Conservation (phyloP, 768 basidiomycete species). For the Sporobolomyces roseus region DNA sequence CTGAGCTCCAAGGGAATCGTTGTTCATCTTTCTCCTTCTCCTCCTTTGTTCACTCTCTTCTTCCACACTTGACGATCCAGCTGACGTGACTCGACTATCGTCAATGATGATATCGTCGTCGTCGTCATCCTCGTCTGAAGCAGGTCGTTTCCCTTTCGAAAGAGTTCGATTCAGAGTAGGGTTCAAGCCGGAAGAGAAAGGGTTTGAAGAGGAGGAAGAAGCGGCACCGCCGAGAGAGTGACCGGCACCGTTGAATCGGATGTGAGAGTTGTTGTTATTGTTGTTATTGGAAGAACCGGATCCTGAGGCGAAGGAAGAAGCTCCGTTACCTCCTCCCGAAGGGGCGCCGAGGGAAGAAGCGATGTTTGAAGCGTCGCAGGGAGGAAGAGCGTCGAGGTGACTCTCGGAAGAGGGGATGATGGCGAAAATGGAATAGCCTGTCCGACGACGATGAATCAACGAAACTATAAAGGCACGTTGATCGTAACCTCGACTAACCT, state of each 20-base stretch:
- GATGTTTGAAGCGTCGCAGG: conserved; percentile 20
- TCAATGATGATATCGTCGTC: conserved; percentile 33
- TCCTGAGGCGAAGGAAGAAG: no score
- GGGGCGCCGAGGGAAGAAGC: conserved; percentile 27
- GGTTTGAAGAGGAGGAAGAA: background rate
- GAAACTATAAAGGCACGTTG: no score
- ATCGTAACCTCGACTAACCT: conserved; percentile 11
- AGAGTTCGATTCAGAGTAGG: conserved; percentile 14
- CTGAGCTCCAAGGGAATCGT: background rate
- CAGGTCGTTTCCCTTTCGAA: conserved; percentile 11
- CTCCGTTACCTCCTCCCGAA: background rate
- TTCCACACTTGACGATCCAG: conserved; percentile 12
- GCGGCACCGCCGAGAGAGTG: conserved; percentile 2
- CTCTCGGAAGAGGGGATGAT: conserved; percentile 30
- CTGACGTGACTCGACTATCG: background rate
- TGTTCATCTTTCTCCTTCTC: conserved; percentile 13
- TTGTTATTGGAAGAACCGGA: background rate
- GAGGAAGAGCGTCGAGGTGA: conserved; percentile 3
- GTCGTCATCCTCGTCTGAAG: conserved; percentile 6
- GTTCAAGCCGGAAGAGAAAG: background rate
- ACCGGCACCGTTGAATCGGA: background rate
- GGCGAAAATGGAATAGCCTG: conserved; percentile 44
- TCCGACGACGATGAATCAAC: no score
- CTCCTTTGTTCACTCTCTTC: conserved; percentile 20
- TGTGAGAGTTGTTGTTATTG: no score